A percentile compares a stretch with the other conserved stretches of the same genome.
Evolutionary conservation across 2,329 filamentous ascomycete genomes (phyloP).

Genomic region (Penicillium sp.): DNA sequence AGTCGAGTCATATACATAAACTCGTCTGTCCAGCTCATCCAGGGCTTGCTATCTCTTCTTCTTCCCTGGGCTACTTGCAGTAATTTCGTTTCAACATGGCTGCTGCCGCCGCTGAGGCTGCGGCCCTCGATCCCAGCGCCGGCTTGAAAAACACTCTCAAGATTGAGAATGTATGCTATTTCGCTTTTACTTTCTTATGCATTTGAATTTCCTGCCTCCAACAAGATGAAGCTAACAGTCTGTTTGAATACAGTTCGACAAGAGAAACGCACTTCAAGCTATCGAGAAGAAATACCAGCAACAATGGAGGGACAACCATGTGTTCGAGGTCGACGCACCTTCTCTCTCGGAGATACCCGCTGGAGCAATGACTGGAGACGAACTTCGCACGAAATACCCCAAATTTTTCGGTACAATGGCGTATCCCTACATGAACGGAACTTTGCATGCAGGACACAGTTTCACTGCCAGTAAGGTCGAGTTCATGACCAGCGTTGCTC

Average conservation of each 20-base stretch:
- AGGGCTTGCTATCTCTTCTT: neutral
- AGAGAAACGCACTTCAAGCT: conserved; percentile 75
- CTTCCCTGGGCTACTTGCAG: neutral
- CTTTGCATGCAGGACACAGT: conserved; percentile 83
- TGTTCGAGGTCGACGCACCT: conserved; percentile 86
- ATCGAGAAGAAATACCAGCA: conserved; percentile 91
- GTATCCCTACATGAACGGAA: conserved; percentile 82
- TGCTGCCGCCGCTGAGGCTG: conserved; percentile 49
- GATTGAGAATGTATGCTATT: conserved; percentile 54
- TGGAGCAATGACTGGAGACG: conserved; percentile 66
- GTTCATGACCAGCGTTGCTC: conserved; percentile 78
- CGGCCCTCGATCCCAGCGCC: conserved; percentile 53
- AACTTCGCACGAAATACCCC: conserved; percentile 74
- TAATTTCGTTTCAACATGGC: conserved; percentile 28
- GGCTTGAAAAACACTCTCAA: conserved; percentile 60
- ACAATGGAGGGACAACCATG: conserved; percentile 69
- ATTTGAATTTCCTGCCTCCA: neutral
- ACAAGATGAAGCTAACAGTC: neutral
- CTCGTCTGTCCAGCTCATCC: neutral
- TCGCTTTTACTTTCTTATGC: conserved; percentile 7
- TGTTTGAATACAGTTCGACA: conserved; percentile 64
- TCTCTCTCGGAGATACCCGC: conserved; percentile 72
- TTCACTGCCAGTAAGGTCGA: conserved; percentile 93
- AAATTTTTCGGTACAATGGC: conserved; percentile 87
- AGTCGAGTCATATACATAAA: neutral